Conservation (phyloP, 1,284 basidiomycete species). For the Stereum hirsutum region DNA sequence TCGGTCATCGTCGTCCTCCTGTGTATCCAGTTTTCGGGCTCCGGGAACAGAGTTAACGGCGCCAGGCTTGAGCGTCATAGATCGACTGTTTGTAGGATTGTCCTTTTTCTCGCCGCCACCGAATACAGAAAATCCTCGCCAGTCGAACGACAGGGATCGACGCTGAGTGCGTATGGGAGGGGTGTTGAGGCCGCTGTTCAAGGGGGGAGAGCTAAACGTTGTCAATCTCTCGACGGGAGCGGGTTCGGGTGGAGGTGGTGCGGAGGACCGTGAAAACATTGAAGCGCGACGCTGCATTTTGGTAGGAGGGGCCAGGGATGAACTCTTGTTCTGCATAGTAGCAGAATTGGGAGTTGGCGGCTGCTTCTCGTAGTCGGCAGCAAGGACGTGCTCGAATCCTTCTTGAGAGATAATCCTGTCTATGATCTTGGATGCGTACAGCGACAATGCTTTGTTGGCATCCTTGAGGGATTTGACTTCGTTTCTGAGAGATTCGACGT, state of each 20-base stretch:
- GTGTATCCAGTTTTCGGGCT: slow-evolving; percentile 68
- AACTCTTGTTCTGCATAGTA: slow-evolving; percentile 6
- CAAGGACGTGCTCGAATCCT: slow-evolving; percentile 89
- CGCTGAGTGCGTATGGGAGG: slow-evolving; percentile 40
- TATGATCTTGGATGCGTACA: slow-evolving; percentile 95
- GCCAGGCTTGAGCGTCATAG: slow-evolving; percentile 64
- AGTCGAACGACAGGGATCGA: slow-evolving; percentile 75
- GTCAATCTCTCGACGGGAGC: slow-evolving; percentile 19
- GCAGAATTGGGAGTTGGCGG: slow-evolving; percentile 17
- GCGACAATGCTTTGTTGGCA: slow-evolving; percentile 87
- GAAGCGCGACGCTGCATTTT: slow-evolving; percentile 11
- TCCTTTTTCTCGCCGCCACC: slow-evolving; percentile 47
- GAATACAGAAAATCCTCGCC: slow-evolving; percentile 67
- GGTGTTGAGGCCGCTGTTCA: slow-evolving; percentile 17
- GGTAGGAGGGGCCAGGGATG: slow-evolving; percentile 14
- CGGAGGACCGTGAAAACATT: slow-evolving; percentile 14
- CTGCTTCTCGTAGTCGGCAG: slow-evolving; percentile 74
- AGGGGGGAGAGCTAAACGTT: slow-evolving; percentile 23
- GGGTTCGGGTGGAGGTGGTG: slow-evolving; percentile 23
- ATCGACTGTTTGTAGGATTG: slow-evolving; percentile 45
- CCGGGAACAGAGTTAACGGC: slow-evolving; percentile 40
- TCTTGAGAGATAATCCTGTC: slow-evolving; percentile 91
- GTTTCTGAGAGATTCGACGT: slow-evolving; percentile 59
- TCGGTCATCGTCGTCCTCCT: slow-evolving; percentile 84
- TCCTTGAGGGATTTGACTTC: slow-evolving; percentile 91